phyloP scores from a whole-genome alignment of 2,329 filamentous ascomycete species.

The Thermoascus crustaceus region DNA sequence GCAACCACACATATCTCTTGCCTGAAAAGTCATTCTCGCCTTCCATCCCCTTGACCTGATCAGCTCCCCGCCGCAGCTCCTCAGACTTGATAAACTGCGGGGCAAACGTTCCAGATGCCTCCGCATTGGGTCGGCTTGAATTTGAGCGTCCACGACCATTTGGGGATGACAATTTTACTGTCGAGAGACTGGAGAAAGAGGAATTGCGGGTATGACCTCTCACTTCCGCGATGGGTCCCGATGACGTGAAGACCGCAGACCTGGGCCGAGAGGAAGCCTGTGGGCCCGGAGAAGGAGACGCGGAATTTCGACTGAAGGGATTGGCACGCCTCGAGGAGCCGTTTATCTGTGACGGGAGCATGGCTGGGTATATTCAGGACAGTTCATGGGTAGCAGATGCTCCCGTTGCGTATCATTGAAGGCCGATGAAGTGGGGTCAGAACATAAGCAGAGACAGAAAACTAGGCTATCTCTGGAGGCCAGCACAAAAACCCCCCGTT shows the following conservation, averaged over 20 bases:
- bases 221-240: slow-evolving; percentile 34
- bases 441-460: too few relatives aligned
- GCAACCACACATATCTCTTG: slow-evolving; percentile 96
- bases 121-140: slow-evolving; percentile 56
- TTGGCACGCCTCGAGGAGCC: slow-evolving; percentile 69
- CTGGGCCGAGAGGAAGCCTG: slow-evolving; percentile 52
- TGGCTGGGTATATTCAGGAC: slow-evolving; percentile 21
- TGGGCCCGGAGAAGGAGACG: slow-evolving; percentile 58
- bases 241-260: slow-evolving; percentile 63
- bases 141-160: slow-evolving; percentile 44
- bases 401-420: neutral
- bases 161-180: slow-evolving; percentile 35
- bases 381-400: slow-evolving; percentile 7
- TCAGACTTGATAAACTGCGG: slow-evolving; percentile 92
- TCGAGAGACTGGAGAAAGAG: slow-evolving; percentile 54
- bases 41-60: slow-evolving; percentile 65
- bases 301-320: slow-evolving; percentile 62
- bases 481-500: too few relatives aligned
- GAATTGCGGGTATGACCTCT: slow-evolving; percentile 59
- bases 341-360: slow-evolving; percentile 51
- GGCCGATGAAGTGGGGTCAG: neutral
- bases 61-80: slow-evolving; percentile 54
- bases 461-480: too few relatives aligned
- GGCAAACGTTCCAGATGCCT: slow-evolving; percentile 75
- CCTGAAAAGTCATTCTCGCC: slow-evolving; percentile 98